phyloP scores from a whole-genome alignment of 192 early-diverging fungal species.

The Backusella tuberculispora region DNA sequence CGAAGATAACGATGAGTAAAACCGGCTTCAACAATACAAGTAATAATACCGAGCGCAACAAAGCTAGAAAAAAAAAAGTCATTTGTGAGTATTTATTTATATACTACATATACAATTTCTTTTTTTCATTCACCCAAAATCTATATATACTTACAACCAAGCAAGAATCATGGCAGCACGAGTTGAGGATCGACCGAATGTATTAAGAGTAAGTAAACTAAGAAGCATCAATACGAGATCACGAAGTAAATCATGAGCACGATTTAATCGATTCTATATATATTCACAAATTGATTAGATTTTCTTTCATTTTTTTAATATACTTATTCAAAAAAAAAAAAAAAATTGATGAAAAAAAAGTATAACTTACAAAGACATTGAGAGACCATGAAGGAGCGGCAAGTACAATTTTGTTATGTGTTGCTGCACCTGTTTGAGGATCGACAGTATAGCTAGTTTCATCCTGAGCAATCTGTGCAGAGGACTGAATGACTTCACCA shows the following conservation, averaged over 20 bases:
- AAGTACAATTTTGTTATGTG: not conserved
- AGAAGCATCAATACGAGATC: constrained; percentile 43
- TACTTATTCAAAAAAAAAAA: not conserved
- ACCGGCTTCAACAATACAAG: constrained; percentile 22
- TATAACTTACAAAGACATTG: constrained; percentile 26
- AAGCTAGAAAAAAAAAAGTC: constrained; percentile 21
- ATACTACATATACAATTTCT: no score
- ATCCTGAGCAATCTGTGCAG: constrained; percentile 4
- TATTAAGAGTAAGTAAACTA: constrained; percentile 38
- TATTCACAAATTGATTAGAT: no score
- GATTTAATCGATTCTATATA: constrained; percentile 31
- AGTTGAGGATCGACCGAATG: constrained; percentile 40
- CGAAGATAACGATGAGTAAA: constrained; percentile 27
- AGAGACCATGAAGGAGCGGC: constrained; percentile 17
- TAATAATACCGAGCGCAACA: constrained; percentile 27
- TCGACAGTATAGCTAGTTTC: not conserved
- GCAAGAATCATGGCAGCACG: constrained; percentile 40
- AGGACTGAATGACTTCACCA: not conserved
- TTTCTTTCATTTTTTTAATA: not conserved
- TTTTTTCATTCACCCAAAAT: not conserved
- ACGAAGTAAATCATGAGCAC: constrained; percentile 35
- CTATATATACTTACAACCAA: constrained; percentile 42
- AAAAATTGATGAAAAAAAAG: not conserved
- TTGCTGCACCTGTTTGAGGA: not conserved
- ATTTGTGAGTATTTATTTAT: not conserved